phyloP scores from a whole-genome alignment of 2,329 filamentous ascomycete genomes.

The Trichoderma sp. region DNA sequence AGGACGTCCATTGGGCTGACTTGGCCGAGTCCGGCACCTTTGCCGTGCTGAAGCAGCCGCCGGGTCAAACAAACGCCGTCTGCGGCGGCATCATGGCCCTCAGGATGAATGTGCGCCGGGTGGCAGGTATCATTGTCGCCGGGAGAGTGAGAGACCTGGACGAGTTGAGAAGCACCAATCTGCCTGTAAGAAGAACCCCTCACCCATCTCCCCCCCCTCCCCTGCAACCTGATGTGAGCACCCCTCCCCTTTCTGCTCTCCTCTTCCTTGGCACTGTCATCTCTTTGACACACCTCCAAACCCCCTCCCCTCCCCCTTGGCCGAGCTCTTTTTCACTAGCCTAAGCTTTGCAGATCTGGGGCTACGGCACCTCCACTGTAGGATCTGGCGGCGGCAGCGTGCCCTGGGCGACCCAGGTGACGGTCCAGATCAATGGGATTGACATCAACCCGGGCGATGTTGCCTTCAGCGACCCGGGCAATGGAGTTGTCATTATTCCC shows the following conservation, averaged over 20 bases:
- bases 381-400: slow-evolving; percentile 55
- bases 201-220: background rate
- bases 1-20: slow-evolving; percentile 66
- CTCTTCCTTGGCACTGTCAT: background rate
- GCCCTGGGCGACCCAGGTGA: slow-evolving; percentile 51
- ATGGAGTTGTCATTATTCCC: slow-evolving; percentile 68
- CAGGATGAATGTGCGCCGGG: slow-evolving; percentile 61
- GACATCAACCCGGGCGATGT: slow-evolving; percentile 57
- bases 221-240: background rate
- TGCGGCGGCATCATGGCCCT: slow-evolving; percentile 75
- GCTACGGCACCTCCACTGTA: slow-evolving; percentile 54
- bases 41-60: slow-evolving; percentile 64
- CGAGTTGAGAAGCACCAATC: slow-evolving; percentile 52
- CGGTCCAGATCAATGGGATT: slow-evolving; percentile 43
- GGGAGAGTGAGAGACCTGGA: slow-evolving; percentile 65
- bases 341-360: slow-evolving; percentile 47
- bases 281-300: background rate
- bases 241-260: background rate
- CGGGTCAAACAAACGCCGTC: slow-evolving; percentile 64
- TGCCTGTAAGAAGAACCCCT: slow-evolving; percentile 51
- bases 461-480: slow-evolving; percentile 65
- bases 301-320: background rate
- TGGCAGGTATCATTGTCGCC: slow-evolving; percentile 61
- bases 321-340: slow-evolving; percentile 6
- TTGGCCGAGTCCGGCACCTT: slow-evolving; percentile 57